Base-by-base conservation (phyloP, 176 grass and related monocot species). In the Sorghum bicolor region DNA sequence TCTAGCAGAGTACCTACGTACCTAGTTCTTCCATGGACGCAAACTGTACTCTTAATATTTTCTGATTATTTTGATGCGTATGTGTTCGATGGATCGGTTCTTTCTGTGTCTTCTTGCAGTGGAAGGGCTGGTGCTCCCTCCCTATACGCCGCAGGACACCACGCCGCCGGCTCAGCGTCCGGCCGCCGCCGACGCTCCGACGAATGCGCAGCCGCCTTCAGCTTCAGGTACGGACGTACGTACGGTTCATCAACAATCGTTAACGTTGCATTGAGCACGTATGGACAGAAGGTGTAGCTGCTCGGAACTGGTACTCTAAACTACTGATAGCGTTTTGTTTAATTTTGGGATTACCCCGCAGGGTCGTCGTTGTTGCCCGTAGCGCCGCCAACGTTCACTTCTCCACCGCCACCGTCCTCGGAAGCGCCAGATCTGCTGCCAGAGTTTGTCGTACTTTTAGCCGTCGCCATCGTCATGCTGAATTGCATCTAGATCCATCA, bases 81-180 rank as follows among this genome's bases (percentile, higher is more conserved):
- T 10, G 41, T 43, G 10, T 19, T 50, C 5, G 20, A 8, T 76
- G 19, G 5, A 24, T 76, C 9, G 5, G 2, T 69, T 26, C 5
- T 43, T 43, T n/a, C n/a, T 68, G 19, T 38, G 67, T 22, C 24
- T 47, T 70, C 3, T 50, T 19, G 57, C 67, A 90, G 84, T 82
- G 78, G 2, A 71, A 77, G 88, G 78, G 1, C 53, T 86, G 28
- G 64, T 53, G 34, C 88, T 90, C 48, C 88, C 83, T 34, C 78
- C 83, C 10, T 90, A 78, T 55, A 66, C 62, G 65, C 88, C 83
- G 3, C 5, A 40, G 52, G 78, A 12, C 78, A 26, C 64, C 2
- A n/a, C n/a, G n/a, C 17, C 30, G 3, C 24, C 58, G 5, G 40
- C 70, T 33, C 15, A 72, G 57, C 0, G 41, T 3, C 55, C 71